These are phyloP conservation scores for Blastocladiella emersonii DNA, from an alignment of 371 early-diverging fungal species.

Conservation along the genomic window DNA sequence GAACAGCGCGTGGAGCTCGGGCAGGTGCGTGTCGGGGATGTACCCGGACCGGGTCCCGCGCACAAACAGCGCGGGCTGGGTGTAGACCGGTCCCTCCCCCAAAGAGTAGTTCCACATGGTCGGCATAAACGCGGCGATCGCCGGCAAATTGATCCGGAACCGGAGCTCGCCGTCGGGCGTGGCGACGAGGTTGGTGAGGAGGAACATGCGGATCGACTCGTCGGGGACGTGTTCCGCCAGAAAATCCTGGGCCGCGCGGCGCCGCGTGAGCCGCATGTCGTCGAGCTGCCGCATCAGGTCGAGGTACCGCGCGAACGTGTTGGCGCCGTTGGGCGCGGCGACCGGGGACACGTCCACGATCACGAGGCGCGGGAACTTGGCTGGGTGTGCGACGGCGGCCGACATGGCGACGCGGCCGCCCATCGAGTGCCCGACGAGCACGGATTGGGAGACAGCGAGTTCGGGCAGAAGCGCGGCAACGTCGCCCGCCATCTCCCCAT, in stretches of 20 bases:
- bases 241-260: constrained; percentile 59
- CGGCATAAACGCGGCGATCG: constrained; percentile 12
- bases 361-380: constrained; percentile 33
- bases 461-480: constrained; percentile 42
- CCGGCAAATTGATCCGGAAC: constrained; percentile 21
- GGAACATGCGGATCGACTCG: constrained; percentile 18
- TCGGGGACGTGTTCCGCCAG: constrained; percentile 23
- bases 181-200: constrained; percentile 27
- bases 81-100: constrained; percentile 1
- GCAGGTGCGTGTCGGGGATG: constrained; percentile 10
- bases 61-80: constrained; percentile 19
- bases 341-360: constrained; percentile 79
- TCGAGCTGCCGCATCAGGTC: constrained; percentile 54
- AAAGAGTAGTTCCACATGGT: constrained; percentile 10
- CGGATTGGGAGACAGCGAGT: constrained; percentile 31
- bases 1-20: constrained; percentile 14
- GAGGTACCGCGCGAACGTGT: constrained; percentile 39
- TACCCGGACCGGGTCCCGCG: constrained; percentile 17
- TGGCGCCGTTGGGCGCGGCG: constrained; percentile 22
- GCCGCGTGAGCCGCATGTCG: constrained; percentile 29
- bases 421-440: constrained; percentile 84
- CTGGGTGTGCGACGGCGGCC: constrained; percentile 33
- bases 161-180: background rate
- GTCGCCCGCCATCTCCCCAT: constrained; percentile 65
- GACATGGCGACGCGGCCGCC: constrained; percentile 62